Evolutionary conservation across 768 basidiomycete species (phyloP), one percentile per base, ranked within the genome.

Genomic region (Boletus rufocinnamomeus): DNA sequence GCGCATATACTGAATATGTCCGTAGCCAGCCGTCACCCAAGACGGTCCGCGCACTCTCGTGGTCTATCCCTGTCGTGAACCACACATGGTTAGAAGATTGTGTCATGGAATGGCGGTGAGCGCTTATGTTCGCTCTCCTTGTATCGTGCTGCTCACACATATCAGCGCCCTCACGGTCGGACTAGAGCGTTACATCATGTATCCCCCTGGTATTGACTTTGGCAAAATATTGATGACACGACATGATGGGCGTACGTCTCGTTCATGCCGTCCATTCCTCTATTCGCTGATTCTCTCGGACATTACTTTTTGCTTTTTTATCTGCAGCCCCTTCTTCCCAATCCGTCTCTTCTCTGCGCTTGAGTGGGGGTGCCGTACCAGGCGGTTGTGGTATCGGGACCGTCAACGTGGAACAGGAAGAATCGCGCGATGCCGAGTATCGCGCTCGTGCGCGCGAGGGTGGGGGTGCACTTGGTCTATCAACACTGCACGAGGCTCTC

Each of bases 11-110:
- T 27, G 13, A 58, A 47, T 48, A 1, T 23, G 4, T 2, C 17
- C 27, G 28, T 48, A 81, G 81, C 40, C 72, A 75, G 25, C 72
- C 71, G 5, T 74, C 72, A 7, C 72, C 72, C 2, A 97, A 97
- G 74, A 86, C 89, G 0, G 74, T 75, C 8, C 90, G 89, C 66
- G 92, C 93, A 0, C 76, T 79, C 9, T 76, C 83, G 0, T 96
- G 95, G 95, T 84, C 83, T 0, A 89, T 95, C 60, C 88, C 93
- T 0, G 79, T 95, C 57, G 88, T 95, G 13, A 96, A 94, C 64
- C 95, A 98, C 64, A 80, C 82, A 0, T 97, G 93, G 93, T 79
- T 97, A 4, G 95, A 97, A 67, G 92, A 95, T 60, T 95, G 92
- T 69, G 90, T 95, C 67, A 74, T 85, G 23, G 80, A 85, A 52